Evolutionary conservation across 106 monocot genomes (phyloP).

Genomic region (Narthecium ossifragum): DNA sequence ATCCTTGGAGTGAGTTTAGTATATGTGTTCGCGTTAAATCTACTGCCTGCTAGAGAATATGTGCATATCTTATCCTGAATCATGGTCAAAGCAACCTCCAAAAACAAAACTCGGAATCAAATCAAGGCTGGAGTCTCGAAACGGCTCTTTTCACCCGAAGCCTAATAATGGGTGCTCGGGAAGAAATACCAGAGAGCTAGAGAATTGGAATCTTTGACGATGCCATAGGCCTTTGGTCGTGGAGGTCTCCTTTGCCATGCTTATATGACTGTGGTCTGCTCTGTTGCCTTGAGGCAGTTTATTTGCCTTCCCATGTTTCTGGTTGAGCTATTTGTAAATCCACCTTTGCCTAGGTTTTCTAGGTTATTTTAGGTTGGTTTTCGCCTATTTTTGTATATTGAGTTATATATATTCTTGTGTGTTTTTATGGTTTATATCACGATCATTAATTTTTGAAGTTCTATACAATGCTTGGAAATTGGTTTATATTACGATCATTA

Average conservation of each 20-base stretch:
- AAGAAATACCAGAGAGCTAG: constrained; percentile 58
- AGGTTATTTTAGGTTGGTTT: no score
- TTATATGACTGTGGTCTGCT: constrained; percentile 3
- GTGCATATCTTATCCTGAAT: background rate
- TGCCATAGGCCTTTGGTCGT: constrained; percentile 85
- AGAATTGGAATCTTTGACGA: constrained; percentile 44
- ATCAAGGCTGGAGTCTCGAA: constrained; percentile 79
- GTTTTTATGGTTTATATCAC: no score
- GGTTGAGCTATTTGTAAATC: no score
- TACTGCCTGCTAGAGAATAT: background rate
- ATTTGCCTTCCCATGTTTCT: no score
- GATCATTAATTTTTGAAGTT: no score
- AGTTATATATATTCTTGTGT: no score
- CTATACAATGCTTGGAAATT: no score
- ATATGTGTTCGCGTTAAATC: no score
- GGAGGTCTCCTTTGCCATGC: constrained; percentile 24
- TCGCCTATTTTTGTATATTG: no score
- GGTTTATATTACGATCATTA: no score
- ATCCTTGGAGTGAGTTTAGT: no score
- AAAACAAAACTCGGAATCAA: constrained; percentile 4
- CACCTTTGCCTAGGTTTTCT: no score
- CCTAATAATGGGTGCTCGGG: constrained; percentile 1
- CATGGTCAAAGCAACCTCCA: constrained; percentile 12
- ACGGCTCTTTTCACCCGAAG: constrained; percentile 32
- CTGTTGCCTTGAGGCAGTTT: background rate